Percentiles rank a stretch among this genome's conserved stretches.
phyloP scores from a whole-genome alignment of 306 rosid genomes.

The Psophocarpus tetragonolobus region DNA sequence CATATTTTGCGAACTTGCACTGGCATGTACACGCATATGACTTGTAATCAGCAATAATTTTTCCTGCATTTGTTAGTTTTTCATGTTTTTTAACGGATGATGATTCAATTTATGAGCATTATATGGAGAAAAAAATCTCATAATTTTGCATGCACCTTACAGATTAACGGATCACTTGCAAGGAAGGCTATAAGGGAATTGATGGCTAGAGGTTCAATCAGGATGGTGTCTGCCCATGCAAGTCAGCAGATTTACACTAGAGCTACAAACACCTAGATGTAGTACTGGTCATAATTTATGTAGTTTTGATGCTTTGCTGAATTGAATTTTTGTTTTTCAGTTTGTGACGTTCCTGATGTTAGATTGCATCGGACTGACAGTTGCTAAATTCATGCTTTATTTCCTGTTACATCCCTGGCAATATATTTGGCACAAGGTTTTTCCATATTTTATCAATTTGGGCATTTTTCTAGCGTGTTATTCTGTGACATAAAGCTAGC shows the following conservation, averaged over 20 bases:
- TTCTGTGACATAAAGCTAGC: background rate
- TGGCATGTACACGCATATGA: background rate
- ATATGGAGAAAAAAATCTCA: background rate
- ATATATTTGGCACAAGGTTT: background rate
- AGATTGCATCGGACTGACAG: slow-evolving; percentile 25
- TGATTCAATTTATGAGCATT: background rate
- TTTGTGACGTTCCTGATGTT: background rate
- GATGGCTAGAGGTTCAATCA: slow-evolving; percentile 69
- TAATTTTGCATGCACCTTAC: slow-evolving; percentile 10
- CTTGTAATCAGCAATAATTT: background rate
- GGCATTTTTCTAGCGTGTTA: background rate
- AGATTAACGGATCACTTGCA: slow-evolving; percentile 79
- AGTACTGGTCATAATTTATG: background rate
- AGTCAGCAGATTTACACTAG: slow-evolving; percentile 80
- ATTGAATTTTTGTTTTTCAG: background rate
- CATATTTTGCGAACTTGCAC: background rate
- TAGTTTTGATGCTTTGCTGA: slow-evolving; percentile 14
- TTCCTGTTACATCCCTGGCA: background rate
- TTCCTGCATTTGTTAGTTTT: background rate
- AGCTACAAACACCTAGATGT: slow-evolving; percentile 68
- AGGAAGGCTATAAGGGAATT: slow-evolving; percentile 68
- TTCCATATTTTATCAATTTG: background rate
- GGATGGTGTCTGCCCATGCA: slow-evolving; percentile 70
- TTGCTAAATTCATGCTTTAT: slow-evolving; percentile 18
- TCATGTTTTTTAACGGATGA: background rate